A percentile compares a stretch with the other conserved stretches of the same genome.
These are phyloP conservation scores for Platanthera guangdongensis DNA, from an alignment of 106 monocot genomes.

Conservation along the genomic window DNA sequence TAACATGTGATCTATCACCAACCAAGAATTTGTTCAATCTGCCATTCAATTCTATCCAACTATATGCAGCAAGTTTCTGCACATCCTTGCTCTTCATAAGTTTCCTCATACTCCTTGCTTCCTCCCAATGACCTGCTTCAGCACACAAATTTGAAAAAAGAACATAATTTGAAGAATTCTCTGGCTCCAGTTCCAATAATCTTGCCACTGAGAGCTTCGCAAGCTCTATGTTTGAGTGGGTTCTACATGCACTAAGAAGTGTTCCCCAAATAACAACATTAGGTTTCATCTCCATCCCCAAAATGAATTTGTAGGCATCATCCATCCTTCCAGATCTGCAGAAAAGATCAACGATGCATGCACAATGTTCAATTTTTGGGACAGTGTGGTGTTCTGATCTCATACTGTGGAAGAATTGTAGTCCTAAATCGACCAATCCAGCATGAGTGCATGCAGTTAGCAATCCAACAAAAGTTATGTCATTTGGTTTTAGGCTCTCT, in stretches of 20 bases:
- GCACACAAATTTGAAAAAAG: conserved; percentile 75
- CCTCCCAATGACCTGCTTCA: conserved; percentile 61
- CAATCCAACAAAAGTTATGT: conserved; percentile 65
- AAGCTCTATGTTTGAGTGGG: conserved; percentile 44
- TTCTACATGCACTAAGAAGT: conserved; percentile 64
- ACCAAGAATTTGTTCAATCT: conserved; percentile 65
- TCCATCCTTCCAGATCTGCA: conserved; percentile 63
- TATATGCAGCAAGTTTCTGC: conserved; percentile 67
- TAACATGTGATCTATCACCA: conserved; percentile 52
- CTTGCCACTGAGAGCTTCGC: conserved; percentile 56
- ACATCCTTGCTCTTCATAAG: conserved; percentile 66
- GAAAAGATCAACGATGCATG: conserved; percentile 73
- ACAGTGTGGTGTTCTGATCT: conserved; percentile 24
- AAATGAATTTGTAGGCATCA: conserved; percentile 63
- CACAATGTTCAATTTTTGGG: conserved; percentile 75
- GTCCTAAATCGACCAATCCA: conserved; percentile 61
- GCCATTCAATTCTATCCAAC: conserved; percentile 82
- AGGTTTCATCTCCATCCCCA: conserved; percentile 61
- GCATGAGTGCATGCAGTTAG: conserved; percentile 83
- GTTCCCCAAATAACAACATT: conserved; percentile 81
- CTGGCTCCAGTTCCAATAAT: conserved; percentile 61
- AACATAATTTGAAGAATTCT: conserved; percentile 82
- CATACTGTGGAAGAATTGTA: conserved; percentile 56
- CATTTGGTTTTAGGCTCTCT: conserved; percentile 40
- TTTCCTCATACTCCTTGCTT: conserved; percentile 54